A percentile compares a stretch with the other conserved stretches of the same genome.
phyloP scores from a whole-genome alignment of 2,329 filamentous ascomycete species.

The Dactylonectria estremocensis region DNA sequence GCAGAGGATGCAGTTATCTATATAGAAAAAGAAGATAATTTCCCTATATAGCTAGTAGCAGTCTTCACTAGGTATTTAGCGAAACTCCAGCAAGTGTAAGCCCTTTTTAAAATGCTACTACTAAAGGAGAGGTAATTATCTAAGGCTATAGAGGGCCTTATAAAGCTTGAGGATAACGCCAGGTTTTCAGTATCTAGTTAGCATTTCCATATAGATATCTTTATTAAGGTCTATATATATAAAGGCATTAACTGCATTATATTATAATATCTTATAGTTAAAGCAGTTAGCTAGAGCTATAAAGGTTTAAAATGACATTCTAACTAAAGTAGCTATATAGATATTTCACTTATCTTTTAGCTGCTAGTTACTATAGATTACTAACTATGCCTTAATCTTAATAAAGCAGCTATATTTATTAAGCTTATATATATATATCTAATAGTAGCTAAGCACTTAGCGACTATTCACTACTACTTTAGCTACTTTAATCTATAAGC shows the following conservation, averaged over 20 bases:
- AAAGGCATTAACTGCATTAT: neutral
- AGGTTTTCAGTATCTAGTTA: neutral
- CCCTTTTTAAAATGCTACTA: neutral
- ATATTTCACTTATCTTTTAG: neutral
- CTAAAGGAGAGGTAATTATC: neutral
- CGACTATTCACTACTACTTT: neutral
- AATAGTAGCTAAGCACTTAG: neutral
- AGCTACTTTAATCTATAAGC: neutral
- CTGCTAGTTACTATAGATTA: neutral
- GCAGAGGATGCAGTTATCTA: neutral
- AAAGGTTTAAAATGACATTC: neutral
- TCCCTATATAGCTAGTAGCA: neutral
- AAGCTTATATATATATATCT: neutral
- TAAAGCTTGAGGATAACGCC: neutral
- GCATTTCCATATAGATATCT: constrained; percentile 1
- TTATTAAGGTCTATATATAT: neutral
- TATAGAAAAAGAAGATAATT: constrained; percentile 1
- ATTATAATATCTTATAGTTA: neutral
- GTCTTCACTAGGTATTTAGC: neutral
- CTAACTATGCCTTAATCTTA: neutral
- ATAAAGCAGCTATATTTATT: neutral
- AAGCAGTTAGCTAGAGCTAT: neutral
- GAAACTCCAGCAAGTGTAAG: neutral
- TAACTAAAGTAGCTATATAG: neutral
- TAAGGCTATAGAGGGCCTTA: constrained; percentile 4